Conservation (phyloP, 306 rosid species). For the Ceratonia siliqua region DNA sequence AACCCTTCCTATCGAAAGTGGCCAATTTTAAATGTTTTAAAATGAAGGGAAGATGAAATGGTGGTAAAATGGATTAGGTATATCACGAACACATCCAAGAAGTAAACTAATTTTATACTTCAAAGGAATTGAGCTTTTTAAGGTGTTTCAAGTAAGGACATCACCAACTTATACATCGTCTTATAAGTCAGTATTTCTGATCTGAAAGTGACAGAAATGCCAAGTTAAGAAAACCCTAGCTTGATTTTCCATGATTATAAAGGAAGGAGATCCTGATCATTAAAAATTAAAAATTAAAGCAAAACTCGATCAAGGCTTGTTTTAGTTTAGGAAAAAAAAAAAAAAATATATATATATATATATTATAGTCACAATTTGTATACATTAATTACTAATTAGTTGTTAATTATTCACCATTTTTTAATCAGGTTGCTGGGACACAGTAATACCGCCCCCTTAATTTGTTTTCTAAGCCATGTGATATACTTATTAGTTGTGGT, state of each 20-base stretch:
- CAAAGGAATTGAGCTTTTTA: conserved; percentile 7
- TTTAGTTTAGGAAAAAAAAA: background rate
- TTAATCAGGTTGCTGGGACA: background rate
- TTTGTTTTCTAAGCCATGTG: background rate
- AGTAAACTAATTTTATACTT: background rate
- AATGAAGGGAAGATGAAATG: conserved; percentile 14
- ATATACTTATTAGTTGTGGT: conserved; percentile 25
- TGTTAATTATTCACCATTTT: background rate
- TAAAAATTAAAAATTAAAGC: background rate
- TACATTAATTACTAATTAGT: background rate
- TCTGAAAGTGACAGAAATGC: conserved; percentile 38
- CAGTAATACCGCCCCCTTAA: background rate
- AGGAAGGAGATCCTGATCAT: background rate
- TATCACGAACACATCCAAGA: conserved; percentile 32
- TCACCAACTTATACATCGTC: conserved; percentile 46
- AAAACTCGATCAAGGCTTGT: background rate
- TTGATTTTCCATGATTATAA: background rate
- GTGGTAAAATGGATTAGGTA: conserved; percentile 61
- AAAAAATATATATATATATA: too few species aligned
- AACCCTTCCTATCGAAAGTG: conserved; percentile 20
- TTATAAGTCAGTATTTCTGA: conserved; percentile 37
- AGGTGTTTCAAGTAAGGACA: conserved; percentile 39
- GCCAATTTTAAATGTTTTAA: conserved; percentile 10
- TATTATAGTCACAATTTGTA: too few species aligned
- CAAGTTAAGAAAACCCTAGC: background rate